Evolutionary conservation across 2,329 filamentous ascomycete species (phyloP), one percentile per base, ranked within the genome.

Genomic region (Trichoderma pleuroti): DNA sequence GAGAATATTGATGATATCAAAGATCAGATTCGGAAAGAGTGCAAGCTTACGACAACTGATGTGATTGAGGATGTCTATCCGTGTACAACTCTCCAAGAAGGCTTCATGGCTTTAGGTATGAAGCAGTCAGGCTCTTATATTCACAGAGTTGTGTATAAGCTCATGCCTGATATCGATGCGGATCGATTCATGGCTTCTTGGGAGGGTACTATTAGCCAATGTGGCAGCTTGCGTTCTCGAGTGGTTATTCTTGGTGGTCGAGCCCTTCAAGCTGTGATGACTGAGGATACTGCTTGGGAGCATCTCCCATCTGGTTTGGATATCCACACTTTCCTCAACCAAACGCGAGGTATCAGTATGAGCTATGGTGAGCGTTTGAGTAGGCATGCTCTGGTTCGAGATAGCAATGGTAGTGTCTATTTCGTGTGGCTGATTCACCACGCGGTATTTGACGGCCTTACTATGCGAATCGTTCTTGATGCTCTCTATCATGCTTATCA

Each of bases 161-260:
- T 70, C 6, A 67, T 49, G 34, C 61, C 64, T 4, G 11, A 56
- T 3, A 24, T 68, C 9, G 64, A 62, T 2, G 8, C 66, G 0
- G 54, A 66, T 30, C 68, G 24, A 14, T 70, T 70, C 42, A 65
- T 60, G 67, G 65, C 72, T 2, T 76, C 79, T 4, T 80, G 78
- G 79, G 69, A 73, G 16, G 16, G 14, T n/a, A 72, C 68, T 2
- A 63, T 67, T n/a, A 59, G 21, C 2, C 63, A 62, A n/a, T 70
- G 71, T 7, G 60, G 56, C 2, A 72, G 62, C 34, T 59, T 73
- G n/a, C 66, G 71, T 14, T 68, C 66, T 9, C 54, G 72, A 42
- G 61, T 73, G 7, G 39, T 71, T 16, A 24, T 72, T 42, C 12
- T 36, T 4, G 64, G 42, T 24, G 56, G 69, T 18, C 56, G 24